Conservation (phyloP, 1,139 yeast species). For the Debaryomyces robertsiae region DNA sequence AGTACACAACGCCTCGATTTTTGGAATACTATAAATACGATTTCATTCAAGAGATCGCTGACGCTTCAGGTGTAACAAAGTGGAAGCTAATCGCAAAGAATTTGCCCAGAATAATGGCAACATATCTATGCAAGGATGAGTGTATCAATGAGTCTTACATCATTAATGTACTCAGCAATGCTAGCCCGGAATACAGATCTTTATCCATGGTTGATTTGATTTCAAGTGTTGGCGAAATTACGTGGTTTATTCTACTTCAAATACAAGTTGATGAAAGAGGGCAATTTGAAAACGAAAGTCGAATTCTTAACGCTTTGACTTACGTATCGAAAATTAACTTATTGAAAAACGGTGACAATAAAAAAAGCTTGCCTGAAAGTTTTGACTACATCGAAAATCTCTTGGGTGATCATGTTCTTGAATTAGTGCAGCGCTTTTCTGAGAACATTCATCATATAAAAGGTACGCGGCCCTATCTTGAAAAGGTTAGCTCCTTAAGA, state of each 20-base stretch:
- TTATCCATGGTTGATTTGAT: slow-evolving; percentile 46
- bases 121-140: slow-evolving; percentile 39
- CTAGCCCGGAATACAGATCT: slow-evolving; percentile 46
- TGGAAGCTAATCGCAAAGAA: slow-evolving; percentile 38
- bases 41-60: slow-evolving; percentile 57
- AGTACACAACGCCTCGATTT: slow-evolving; percentile 76
- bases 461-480: slow-evolving; percentile 71
- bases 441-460: slow-evolving; percentile 74
- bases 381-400: slow-evolving; percentile 29
- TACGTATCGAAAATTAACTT: slow-evolving; percentile 40
- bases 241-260: slow-evolving; percentile 45
- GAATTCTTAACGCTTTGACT: slow-evolving; percentile 42
- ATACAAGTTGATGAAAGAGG: slow-evolving; percentile 35
- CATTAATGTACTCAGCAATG: slow-evolving; percentile 55
- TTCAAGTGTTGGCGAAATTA: slow-evolving; percentile 44
- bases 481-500: slow-evolving; percentile 69
- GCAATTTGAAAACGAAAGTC: slow-evolving; percentile 29
- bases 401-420: slow-evolving; percentile 65
- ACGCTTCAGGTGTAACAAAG: slow-evolving; percentile 36
- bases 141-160: slow-evolving; percentile 53
- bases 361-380: slow-evolving; percentile 11
- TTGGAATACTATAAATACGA: slow-evolving; percentile 66
- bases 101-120: slow-evolving; percentile 43
- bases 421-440: slow-evolving; percentile 75
- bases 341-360: slow-evolving; percentile 18